Evolutionary conservation across 1,139 yeast species (phyloP).

Genomic region (Geotrichum fermentans): DNA sequence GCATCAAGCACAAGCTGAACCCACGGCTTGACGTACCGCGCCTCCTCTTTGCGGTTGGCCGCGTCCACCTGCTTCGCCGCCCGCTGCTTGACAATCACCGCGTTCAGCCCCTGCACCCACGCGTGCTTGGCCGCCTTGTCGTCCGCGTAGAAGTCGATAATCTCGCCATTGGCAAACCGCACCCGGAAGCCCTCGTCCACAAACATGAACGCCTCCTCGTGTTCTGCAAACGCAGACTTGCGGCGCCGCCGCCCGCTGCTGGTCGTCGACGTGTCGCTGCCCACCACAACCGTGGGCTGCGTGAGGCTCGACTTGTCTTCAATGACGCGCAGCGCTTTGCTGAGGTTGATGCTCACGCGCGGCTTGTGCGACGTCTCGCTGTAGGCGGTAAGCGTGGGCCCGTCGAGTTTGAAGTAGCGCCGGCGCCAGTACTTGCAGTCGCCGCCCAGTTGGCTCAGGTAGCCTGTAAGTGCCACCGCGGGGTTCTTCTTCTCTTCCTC

Average conservation of each 20-base stretch:
- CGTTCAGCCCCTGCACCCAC: conserved; percentile 42
- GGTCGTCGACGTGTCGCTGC: conserved; percentile 29
- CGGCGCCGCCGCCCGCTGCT: conserved; percentile 24
- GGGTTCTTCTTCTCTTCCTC: conserved; percentile 3
- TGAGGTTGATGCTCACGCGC: conserved; percentile 64
- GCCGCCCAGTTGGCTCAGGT: conserved; percentile 70
- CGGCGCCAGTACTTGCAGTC: conserved; percentile 64
- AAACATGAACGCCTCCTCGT: conserved; percentile 31
- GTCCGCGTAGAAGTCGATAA: conserved; percentile 64
- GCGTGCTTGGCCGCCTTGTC: conserved; percentile 45
- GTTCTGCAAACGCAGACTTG: conserved; percentile 33
- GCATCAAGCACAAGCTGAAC: conserved; percentile 32
- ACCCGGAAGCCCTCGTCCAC: conserved; percentile 46
- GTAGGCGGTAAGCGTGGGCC: conserved; percentile 55
- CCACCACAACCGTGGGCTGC: conserved; percentile 28
- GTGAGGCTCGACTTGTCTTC: conserved; percentile 28
- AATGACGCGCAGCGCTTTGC: conserved; percentile 50
- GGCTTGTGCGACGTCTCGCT: conserved; percentile 58
- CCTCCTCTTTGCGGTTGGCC: conserved; percentile 9
- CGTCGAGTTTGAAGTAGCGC: conserved; percentile 56
- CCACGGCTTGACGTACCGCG: conserved; percentile 30
- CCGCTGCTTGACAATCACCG: too few species aligned
- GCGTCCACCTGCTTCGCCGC: conserved; percentile 9
- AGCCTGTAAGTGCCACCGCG: conserved; percentile 46
- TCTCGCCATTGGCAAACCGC: conserved; percentile 62